A percentile compares a stretch with the other conserved stretches of the same genome.
Conservation (phyloP, 2,329 filamentous ascomycete species). For the Nigrospora oryzae region DNA sequence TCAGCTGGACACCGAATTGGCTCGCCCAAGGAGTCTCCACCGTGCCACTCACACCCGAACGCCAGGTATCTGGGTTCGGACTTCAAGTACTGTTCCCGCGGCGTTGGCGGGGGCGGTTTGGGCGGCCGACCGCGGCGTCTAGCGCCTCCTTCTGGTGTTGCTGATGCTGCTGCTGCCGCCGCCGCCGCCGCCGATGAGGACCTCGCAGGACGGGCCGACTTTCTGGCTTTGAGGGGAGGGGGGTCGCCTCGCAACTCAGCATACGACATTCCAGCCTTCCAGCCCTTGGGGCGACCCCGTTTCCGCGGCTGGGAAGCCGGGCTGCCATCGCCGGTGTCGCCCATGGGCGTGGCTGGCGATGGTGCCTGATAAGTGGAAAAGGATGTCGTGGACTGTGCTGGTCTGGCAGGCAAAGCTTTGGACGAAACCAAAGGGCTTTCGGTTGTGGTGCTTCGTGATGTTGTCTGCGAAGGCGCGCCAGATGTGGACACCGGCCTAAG, state of each 20-base stretch:
- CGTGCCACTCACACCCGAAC: constrained; percentile 51
- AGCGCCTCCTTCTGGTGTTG: constrained; percentile 1
- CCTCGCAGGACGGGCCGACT: background rate
- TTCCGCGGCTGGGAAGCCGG: constrained; percentile 15
- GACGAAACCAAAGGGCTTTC: no score
- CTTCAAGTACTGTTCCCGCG: constrained; percentile 30
- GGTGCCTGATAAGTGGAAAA: no score
- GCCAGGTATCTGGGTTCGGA: constrained; percentile 35
- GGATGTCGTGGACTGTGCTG: no score
- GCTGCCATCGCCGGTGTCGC: background rate
- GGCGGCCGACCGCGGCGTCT: constrained; percentile 30
- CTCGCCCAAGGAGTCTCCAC: constrained; percentile 4
- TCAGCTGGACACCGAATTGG: constrained; percentile 41
- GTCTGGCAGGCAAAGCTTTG: no score
- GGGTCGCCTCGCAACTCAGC: constrained; percentile 15
- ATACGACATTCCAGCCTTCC: constrained; percentile 26
- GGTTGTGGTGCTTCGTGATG: no score
- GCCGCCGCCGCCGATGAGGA: no score
- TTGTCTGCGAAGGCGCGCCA: no score
- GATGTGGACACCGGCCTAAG: no score
- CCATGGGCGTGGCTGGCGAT: no score
- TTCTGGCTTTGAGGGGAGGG: constrained; percentile 1
- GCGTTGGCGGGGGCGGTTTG: constrained; percentile 26
- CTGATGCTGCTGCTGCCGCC: background rate
- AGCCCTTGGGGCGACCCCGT: constrained; percentile 41